Conservation (phyloP, 2,329 filamentous ascomycete genomes). For the Aaosphaeria pasadenensis region DNA sequence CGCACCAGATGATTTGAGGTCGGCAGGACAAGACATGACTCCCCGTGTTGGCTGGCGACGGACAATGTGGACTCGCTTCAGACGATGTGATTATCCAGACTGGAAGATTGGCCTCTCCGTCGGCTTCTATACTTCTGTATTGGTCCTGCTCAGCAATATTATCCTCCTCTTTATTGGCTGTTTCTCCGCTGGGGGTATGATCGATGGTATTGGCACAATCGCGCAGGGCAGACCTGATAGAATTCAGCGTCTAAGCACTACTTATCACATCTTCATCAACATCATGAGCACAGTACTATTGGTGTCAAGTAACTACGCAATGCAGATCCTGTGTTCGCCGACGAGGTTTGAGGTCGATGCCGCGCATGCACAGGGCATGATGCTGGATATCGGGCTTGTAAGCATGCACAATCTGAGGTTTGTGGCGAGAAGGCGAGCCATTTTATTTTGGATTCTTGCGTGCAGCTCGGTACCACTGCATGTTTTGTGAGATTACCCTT, state of each 20-base stretch:
- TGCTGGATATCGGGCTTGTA: constrained; percentile 31
- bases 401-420: constrained; percentile 35
- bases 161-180: neutral
- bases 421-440: neutral
- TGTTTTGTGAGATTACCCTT: constrained; percentile 3
- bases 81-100: too few relatives aligned
- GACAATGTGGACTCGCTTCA: too few relatives aligned
- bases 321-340: constrained; percentile 11
- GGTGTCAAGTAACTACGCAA: constrained; percentile 8
- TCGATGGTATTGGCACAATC: constrained; percentile 1
- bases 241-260: neutral
- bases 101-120: neutral
- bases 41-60: too few relatives aligned
- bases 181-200: neutral
- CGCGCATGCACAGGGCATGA: constrained; percentile 16
- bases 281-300: constrained; percentile 27
- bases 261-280: constrained; percentile 27
- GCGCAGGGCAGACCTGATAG: neutral
- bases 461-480: constrained; percentile 1
- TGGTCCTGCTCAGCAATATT: neutral
- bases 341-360: constrained; percentile 8
- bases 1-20: too few relatives aligned
- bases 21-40: too few relatives aligned
- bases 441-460: neutral
- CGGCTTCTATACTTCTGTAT: neutral